Evolutionary conservation across 1,284 basidiomycete genomes (phyloP), one percentile per base, ranked within the genome.

Genomic region (Apiotrichum mycotoxinovorans): DNA sequence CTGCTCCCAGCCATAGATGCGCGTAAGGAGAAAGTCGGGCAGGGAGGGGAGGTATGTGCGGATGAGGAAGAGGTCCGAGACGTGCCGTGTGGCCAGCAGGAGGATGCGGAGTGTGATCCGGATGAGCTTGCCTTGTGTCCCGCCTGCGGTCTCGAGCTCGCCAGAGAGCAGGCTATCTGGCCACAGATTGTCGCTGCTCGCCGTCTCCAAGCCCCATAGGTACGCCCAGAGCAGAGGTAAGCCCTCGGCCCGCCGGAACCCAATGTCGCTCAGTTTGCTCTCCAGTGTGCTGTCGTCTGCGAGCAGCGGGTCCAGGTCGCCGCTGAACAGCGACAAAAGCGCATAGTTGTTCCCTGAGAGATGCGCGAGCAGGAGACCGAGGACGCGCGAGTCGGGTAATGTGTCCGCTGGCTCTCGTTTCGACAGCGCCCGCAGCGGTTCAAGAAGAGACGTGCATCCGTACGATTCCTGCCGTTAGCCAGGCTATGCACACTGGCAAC

Each of bases 261-360:
- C 55, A 5, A 71, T 35, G 8, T 72, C 71, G 35, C 68, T 37
- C 35, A 70, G 47, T 53, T 63, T 63, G 7, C 46, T 53, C 5
- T 34, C 34, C 17, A 66, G 55, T 3, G 63, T 56, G 10, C 27
- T 43, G 2, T 18, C 11, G 20, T 62, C 51, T 0, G 54, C 9
- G 8, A 17, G n/a, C 11, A 57, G 50, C 15, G 34, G 37, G 12
- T 56, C 54, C 15, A 47, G 37, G 10, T 33, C 27, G 10, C 35
- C 38, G 41, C 57, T 46, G 49, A 70, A 68, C 15, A 71, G 54
- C 14, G 66, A 62, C 5, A 71, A 47, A 26, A 74, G 60, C 3
- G 66, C 61, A 54, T 75, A 75, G 54, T 74, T 72, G 68, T 70
- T 70, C 48, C 63, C 62, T 26, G 72, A 63, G 25, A 71, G 62